Evolutionary conservation across 1,139 yeast genomes (phyloP), one percentile per base, ranked within the genome.

Genomic region (Candida labiduridarum): DNA sequence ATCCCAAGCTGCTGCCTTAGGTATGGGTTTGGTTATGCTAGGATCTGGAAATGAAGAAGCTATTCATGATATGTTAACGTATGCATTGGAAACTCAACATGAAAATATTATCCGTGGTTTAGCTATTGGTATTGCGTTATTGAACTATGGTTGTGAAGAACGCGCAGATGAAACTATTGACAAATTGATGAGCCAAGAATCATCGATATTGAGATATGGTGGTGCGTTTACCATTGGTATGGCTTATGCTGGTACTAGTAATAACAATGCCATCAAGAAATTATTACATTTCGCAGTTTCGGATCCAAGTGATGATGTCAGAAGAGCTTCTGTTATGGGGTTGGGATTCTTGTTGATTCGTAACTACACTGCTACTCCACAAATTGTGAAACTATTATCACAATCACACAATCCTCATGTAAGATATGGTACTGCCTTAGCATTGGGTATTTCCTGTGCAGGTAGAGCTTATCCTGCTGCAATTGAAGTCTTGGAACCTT

Each of bases 341-440:
- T 79, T 94, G 50, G 99, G 99, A 35, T 94, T 95, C 71, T 86
- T 94, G 49, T 79, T 94, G 59, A 79, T 94, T 56, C 87, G 97
- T 64, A 96, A 92, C 68, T 89, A 90, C 67, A 86, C 94, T 31
- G 91, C 97, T 0, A 94, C 95, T 33, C 99, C 99, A 53, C 88
- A 96, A 62, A 88, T 95, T 73, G 97, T 94, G 36, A 96, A 92
- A 67, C 79, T 94, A 55, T 79, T 95, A 60, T 84, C 97, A 1
- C 97, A 92, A 69, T 89, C 97, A 1, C 97, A 94, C 69, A 95
- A 94, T 66, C 96, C 99, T 14, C 98, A 95, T 66, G 99, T 95
- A 31, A 89, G 99, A 70, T 94, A 95, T 66, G 99, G 99, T 72
- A 88, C 98, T 40, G 97, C 98, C 2, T 78, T 94, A 84, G 99